phyloP scores from a whole-genome alignment of 2,329 filamentous ascomycete species.

The Verticillium albo-atrum region DNA sequence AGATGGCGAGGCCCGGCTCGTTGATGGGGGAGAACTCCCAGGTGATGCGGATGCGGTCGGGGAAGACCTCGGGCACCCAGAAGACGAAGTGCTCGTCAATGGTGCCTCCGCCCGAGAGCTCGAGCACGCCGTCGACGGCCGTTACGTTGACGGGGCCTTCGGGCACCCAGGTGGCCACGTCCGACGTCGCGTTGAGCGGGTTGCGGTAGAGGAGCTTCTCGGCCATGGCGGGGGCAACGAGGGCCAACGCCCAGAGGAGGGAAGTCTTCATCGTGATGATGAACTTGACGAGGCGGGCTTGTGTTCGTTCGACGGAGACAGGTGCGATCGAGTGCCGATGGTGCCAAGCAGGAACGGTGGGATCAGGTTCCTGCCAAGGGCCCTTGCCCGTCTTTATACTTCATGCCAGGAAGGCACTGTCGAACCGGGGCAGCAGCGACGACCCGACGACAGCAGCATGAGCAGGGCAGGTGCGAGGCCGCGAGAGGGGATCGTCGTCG shows the following conservation, averaged over 20 bases:
- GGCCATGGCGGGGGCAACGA: slow-evolving; percentile 7
- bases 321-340: background rate
- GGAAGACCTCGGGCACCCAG: slow-evolving; percentile 25
- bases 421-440: background rate
- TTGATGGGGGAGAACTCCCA: slow-evolving; percentile 24
- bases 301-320: background rate
- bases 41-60: slow-evolving; percentile 22
- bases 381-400: background rate
- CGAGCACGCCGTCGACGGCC: slow-evolving; percentile 20
- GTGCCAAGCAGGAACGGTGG: background rate
- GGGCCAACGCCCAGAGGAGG: slow-evolving; percentile 2
- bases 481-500: background rate
- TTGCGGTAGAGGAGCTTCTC: slow-evolving; percentile 24
- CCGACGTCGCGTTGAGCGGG: slow-evolving; percentile 19
- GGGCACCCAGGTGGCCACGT: slow-evolving; percentile 21
- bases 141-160: slow-evolving; percentile 21
- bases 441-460: background rate
- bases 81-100: slow-evolving; percentile 24
- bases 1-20: slow-evolving; percentile 26
- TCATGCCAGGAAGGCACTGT: background rate
- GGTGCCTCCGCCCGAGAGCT: slow-evolving; percentile 18
- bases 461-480: background rate
- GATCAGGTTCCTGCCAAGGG: background rate
- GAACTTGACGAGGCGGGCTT: no score
- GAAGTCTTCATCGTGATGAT: background rate